Percentiles rank a stretch among this genome's conserved stretches.
Conservation (phyloP, 495 filamentous ascomycete genomes). For the Aspergillus haitiensis region DNA sequence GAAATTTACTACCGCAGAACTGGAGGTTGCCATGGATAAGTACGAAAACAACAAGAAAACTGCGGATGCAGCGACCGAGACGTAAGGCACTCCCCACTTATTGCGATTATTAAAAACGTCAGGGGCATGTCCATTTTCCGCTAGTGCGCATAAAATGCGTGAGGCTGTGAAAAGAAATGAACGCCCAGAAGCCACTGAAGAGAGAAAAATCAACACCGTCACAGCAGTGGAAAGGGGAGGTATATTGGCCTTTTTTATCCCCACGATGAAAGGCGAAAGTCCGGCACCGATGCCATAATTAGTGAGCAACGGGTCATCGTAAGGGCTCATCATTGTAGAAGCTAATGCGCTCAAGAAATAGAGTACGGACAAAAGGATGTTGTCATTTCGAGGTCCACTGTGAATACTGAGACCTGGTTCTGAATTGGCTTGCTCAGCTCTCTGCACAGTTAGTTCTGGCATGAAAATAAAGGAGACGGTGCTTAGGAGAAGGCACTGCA, state of each 20-base stretch:
- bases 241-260: slow-evolving; percentile 47
- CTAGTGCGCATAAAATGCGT: slow-evolving; percentile 50
- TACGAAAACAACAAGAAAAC: slow-evolving; percentile 44
- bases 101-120: slow-evolving; percentile 44
- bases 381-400: slow-evolving; percentile 23
- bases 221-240: slow-evolving; percentile 61
- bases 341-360: slow-evolving; percentile 61
- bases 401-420: slow-evolving; percentile 35
- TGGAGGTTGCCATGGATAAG: slow-evolving; percentile 32
- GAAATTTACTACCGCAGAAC: slow-evolving; percentile 44
- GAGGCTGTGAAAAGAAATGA: slow-evolving; percentile 59
- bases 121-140: slow-evolving; percentile 50
- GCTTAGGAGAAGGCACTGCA: slow-evolving; percentile 61
- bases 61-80: slow-evolving; percentile 39
- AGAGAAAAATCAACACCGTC: slow-evolving; percentile 69
- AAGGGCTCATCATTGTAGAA: slow-evolving; percentile 57
- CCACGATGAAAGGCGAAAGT: slow-evolving; percentile 39
- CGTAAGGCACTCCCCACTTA: slow-evolving; percentile 48
- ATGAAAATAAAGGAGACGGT: slow-evolving; percentile 57
- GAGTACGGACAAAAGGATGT: slow-evolving; percentile 49
- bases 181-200: slow-evolving; percentile 67
- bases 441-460: slow-evolving; percentile 55
- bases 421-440: slow-evolving; percentile 47
- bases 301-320: slow-evolving; percentile 53
- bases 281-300: slow-evolving; percentile 52